Conservation (phyloP, 768 basidiomycete species). For the Hypholoma fasciculare region DNA sequence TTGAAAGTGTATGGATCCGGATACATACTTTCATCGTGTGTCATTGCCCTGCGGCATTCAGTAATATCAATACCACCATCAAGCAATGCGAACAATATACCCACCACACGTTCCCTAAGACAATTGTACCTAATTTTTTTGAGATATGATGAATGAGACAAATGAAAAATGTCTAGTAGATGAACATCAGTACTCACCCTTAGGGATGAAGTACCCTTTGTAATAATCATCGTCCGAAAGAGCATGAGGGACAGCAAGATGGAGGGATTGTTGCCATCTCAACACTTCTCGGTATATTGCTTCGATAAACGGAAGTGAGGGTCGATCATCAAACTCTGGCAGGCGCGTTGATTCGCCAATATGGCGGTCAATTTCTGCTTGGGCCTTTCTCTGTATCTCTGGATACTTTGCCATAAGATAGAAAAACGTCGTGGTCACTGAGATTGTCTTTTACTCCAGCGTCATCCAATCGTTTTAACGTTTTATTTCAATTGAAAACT, state of each 20-base stretch:
- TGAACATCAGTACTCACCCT: conserved; percentile 2
- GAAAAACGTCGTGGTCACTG: conserved; percentile 15
- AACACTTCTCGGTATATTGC: conserved; percentile 18
- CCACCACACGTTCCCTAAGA: neutral
- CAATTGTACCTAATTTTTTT: neutral
- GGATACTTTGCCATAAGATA: conserved; percentile 30
- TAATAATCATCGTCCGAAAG: conserved; percentile 11
- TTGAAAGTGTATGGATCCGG: neutral
- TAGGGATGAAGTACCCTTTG: conserved; percentile 15
- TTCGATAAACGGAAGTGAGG: conserved; percentile 25
- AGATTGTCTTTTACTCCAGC: neutral
- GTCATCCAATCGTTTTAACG: neutral
- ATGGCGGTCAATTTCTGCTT: conserved; percentile 30
- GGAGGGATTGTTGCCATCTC: conserved; percentile 9
- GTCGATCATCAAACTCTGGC: conserved; percentile 23
- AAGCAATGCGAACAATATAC: neutral
- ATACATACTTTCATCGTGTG: neutral
- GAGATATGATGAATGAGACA: too few species aligned
- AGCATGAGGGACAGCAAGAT: conserved; percentile 8
- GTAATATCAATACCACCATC: neutral
- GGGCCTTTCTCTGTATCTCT: conserved; percentile 31
- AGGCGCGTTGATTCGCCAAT: conserved; percentile 25
- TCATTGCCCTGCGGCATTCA: neutral
- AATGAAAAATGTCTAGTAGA: too few species aligned
- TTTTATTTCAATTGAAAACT: neutral